Evolutionary conservation across 75 land plant genomes (phyloP).

Genomic region (Pinus taeda): DNA sequence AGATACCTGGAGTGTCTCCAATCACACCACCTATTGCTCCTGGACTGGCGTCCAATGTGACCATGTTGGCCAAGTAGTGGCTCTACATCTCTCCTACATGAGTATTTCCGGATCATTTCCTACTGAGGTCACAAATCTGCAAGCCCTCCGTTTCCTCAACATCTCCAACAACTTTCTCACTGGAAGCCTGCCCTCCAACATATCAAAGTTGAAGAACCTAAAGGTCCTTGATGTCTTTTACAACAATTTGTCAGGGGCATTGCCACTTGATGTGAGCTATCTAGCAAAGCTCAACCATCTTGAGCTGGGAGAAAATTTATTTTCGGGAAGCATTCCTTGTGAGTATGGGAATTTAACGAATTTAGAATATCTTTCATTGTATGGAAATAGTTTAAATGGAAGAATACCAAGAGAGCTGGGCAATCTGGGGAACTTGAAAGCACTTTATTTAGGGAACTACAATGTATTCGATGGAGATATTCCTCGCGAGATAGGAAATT

Average conservation of each 20-base stretch:
- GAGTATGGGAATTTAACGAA: slow-evolving; percentile 42
- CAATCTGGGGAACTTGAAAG: slow-evolving; percentile 37
- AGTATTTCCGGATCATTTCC: slow-evolving; percentile 47
- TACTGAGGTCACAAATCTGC: slow-evolving; percentile 26
- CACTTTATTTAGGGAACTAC: slow-evolving; percentile 69
- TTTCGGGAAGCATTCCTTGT: slow-evolving; percentile 57
- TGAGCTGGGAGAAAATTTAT: slow-evolving; percentile 78
- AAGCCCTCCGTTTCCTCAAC: slow-evolving; percentile 43
- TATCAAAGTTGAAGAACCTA: slow-evolving; percentile 25
- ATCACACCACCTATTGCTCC: no score
- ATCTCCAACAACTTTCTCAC: slow-evolving; percentile 68
- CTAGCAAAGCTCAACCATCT: slow-evolving; percentile 51
- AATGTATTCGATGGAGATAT: slow-evolving; percentile 66
- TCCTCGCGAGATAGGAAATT: slow-evolving; percentile 56
- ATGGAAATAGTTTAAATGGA: slow-evolving; percentile 73
- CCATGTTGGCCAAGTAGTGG: slow-evolving; percentile 23
- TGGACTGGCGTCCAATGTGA: no score
- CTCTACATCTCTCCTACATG: slow-evolving; percentile 54
- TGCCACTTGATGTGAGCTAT: slow-evolving; percentile 39
- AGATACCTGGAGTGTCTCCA: no score
- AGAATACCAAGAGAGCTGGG: slow-evolving; percentile 70
- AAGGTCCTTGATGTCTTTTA: slow-evolving; percentile 57
- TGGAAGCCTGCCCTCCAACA: slow-evolving; percentile 32
- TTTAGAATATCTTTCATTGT: slow-evolving; percentile 56
- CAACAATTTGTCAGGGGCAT: slow-evolving; percentile 55